Evolutionary conservation across 2,329 filamentous ascomycete species (phyloP).

Genomic region (Plectosphaerella cucumerina): DNA sequence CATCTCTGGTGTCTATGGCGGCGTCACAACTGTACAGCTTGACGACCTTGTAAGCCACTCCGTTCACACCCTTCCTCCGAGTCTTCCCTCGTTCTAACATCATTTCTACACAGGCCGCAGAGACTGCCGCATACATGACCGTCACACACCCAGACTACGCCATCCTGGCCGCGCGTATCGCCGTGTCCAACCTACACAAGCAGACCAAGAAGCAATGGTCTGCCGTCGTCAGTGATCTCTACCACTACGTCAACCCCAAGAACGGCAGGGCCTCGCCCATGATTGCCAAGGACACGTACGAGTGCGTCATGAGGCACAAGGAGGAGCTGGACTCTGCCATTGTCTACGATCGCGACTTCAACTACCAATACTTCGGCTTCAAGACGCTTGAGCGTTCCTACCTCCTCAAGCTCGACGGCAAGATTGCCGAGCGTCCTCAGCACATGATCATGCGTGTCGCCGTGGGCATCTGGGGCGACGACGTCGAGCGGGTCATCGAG

Average conservation of each 20-base stretch:
- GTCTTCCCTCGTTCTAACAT: conserved; percentile 11
- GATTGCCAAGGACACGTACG: conserved; percentile 89
- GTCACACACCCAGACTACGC: conserved; percentile 99
- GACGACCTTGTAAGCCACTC: conserved; percentile 84
- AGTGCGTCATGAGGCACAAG: conserved; percentile 91
- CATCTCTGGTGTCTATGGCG: conserved; percentile 98
- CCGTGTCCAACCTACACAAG: conserved; percentile 99
- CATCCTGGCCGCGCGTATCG: conserved; percentile 95
- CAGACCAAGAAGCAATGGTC: conserved; percentile 99
- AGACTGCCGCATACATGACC: conserved; percentile 99
- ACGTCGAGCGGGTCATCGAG: conserved; percentile 92
- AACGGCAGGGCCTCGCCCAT: conserved; percentile 82
- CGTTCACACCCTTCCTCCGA: neutral
- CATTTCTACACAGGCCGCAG: conserved; percentile 66
- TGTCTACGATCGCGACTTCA: conserved; percentile 98
- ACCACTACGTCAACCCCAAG: conserved; percentile 94
- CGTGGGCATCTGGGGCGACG: conserved; percentile 92
- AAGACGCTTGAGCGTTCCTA: conserved; percentile 99
- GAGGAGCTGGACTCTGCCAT: conserved; percentile 98
- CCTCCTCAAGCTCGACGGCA: conserved; percentile 89
- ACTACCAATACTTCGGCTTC: conserved; percentile 99
- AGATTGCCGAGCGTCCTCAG: conserved; percentile 94
- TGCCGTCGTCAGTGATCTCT: conserved; percentile 87
- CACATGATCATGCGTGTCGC: conserved; percentile 99
- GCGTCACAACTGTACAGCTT: conserved; percentile 92